Conservation (phyloP, 2,329 filamentous ascomycete genomes). For the Arthroderma sp. region DNA sequence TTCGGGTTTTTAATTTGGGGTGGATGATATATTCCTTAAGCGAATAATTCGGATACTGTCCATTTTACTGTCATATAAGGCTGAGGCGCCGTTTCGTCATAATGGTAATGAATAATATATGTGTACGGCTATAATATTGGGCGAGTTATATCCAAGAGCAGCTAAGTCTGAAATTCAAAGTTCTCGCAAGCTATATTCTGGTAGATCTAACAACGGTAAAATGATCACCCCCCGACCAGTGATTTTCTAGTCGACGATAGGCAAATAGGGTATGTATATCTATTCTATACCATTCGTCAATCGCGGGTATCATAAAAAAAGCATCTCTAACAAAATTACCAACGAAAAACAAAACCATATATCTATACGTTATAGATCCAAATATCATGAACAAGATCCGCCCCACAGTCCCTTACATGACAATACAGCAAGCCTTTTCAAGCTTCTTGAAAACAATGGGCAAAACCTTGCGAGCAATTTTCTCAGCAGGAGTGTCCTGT, state of each 20-base stretch:
- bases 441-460: slow-evolving; percentile 52
- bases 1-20: no score
- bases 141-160: neutral
- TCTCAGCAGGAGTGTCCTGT: neutral
- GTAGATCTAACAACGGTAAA: neutral
- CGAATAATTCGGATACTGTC: no score
- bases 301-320: neutral
- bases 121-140: no score
- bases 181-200: neutral
- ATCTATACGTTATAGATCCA: neutral
- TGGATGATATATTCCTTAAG: no score
- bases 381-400: neutral
- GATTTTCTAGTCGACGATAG: no score
- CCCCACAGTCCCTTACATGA: slow-evolving; percentile 48
- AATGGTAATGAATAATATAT: neutral
- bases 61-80: no score
- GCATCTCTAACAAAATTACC: neutral
- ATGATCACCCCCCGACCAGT: neutral
- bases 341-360: neutral
- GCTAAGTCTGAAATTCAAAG: neutral
- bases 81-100: neutral
- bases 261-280: no score
- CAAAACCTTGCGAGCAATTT: slow-evolving; percentile 41
- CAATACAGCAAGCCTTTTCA: slow-evolving; percentile 57
- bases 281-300: neutral